Percentiles rank a stretch among this genome's conserved stretches.
These are phyloP conservation scores for Penicillium longicatenatum DNA, from an alignment of 495 filamentous ascomycete species.

Conservation along the genomic window DNA sequence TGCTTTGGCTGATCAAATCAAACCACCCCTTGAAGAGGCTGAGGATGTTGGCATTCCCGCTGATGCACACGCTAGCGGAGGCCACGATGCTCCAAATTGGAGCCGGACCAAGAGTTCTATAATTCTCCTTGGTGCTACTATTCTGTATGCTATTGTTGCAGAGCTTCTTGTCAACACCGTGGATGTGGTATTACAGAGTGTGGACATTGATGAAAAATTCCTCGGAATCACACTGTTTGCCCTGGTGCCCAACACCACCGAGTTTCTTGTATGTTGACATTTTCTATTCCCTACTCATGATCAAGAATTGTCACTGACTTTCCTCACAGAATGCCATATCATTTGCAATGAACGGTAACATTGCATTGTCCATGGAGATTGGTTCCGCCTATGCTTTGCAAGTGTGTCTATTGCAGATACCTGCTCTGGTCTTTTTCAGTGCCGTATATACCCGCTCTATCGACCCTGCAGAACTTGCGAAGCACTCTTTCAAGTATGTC, in stretches of 20 bases:
- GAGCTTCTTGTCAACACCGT: slow-evolving; percentile 97
- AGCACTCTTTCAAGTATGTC: slow-evolving; percentile 77
- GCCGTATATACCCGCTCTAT: slow-evolving; percentile 59
- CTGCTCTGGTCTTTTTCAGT: slow-evolving; percentile 88
- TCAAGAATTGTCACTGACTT: slow-evolving; percentile 35
- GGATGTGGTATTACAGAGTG: slow-evolving; percentile 85
- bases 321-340: slow-evolving; percentile 85
- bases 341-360: slow-evolving; percentile 99
- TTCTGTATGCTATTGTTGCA: slow-evolving; percentile 93
- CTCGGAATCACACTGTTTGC: slow-evolving; percentile 97
- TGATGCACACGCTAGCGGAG: slow-evolving; percentile 57
- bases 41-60: slow-evolving; percentile 44
- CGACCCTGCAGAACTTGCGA: slow-evolving; percentile 58
- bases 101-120: slow-evolving; percentile 85
- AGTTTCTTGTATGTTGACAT: slow-evolving; percentile 85
- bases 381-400: slow-evolving; percentile 96
- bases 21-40: slow-evolving; percentile 34
- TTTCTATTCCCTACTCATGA: too few species aligned
- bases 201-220: slow-evolving; percentile 96
- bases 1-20: slow-evolving; percentile 30
- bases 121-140: slow-evolving; percentile 84
- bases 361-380: slow-evolving; percentile 98
- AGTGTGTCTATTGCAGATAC: slow-evolving; percentile 96
- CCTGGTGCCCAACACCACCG: slow-evolving; percentile 95
- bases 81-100: slow-evolving; percentile 98